Evolutionary conservation across 805 yeast species (phyloP).

Genomic region (Spathaspora gorwiae): DNA sequence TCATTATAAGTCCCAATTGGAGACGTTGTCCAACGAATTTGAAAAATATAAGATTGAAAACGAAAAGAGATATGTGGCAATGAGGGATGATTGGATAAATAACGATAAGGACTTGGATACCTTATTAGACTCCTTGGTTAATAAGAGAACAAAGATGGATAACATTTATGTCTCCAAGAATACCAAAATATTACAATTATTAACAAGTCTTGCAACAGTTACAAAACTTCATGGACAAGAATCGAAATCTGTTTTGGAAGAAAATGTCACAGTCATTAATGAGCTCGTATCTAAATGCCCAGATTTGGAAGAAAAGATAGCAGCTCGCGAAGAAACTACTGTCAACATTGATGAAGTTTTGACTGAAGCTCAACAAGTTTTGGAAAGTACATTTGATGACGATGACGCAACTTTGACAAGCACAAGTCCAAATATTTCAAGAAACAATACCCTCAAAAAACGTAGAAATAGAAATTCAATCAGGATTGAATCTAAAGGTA

Average conservation of each 20-base stretch:
- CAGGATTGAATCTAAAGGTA: constrained; percentile 16
- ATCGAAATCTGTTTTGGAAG: constrained; percentile 39
- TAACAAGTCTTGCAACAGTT: constrained; percentile 40
- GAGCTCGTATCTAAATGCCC: constrained; percentile 33
- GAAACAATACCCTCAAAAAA: constrained; percentile 16
- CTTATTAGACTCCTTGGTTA: constrained; percentile 45
- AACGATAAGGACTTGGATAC: constrained; percentile 49
- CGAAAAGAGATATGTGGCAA: constrained; percentile 28
- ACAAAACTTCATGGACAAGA: constrained; percentile 49
- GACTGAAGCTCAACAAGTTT: constrained; percentile 27
- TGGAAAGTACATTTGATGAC: constrained; percentile 28
- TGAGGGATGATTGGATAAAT: constrained; percentile 32
- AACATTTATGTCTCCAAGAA: constrained; percentile 45
- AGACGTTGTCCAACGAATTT: constrained; percentile 31
- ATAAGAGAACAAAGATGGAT: constrained; percentile 47
- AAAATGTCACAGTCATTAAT: constrained; percentile 44
- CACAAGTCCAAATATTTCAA: neutral
- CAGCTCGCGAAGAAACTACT: constrained; percentile 22
- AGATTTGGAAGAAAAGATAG: constrained; percentile 27
- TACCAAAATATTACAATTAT: constrained; percentile 36
- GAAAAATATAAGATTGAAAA: constrained; percentile 33
- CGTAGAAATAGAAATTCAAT: constrained; percentile 32
- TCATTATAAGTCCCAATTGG: constrained; percentile 43
- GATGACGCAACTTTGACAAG: constrained; percentile 22
- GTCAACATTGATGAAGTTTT: constrained; percentile 33